phyloP scores from a whole-genome alignment of 164 flowering plant species.

The Kingdonia uniflora region DNA sequence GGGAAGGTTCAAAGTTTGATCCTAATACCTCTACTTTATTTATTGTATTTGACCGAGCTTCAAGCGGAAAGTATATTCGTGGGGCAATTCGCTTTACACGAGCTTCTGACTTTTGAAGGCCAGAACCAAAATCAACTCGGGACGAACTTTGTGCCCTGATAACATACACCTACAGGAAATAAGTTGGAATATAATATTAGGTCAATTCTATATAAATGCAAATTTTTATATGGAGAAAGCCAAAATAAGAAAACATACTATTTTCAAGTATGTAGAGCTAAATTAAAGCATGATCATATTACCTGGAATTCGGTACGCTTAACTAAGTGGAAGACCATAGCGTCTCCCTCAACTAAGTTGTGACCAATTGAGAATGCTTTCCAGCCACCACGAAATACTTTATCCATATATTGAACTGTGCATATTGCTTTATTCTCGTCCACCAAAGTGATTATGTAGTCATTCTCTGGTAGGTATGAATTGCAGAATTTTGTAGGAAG shows the following conservation, averaged over 20 bases:
- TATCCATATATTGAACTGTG: too few species aligned
- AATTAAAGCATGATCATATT: background rate
- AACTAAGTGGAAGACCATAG: conserved; percentile 18
- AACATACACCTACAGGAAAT: background rate
- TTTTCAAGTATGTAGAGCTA: background rate
- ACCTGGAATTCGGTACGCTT: conserved; percentile 19
- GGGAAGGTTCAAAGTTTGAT: too few species aligned
- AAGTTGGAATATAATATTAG: background rate
- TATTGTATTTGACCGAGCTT: too few species aligned
- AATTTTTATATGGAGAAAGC: background rate
- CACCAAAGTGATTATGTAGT: too few species aligned
- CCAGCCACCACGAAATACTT: conserved; percentile 15
- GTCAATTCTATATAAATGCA: background rate
- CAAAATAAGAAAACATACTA: background rate
- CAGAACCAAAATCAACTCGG: too few species aligned
- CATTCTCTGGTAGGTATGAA: too few species aligned
- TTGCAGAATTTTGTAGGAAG: too few species aligned
- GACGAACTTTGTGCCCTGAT: background rate
- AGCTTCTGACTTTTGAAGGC: too few species aligned
- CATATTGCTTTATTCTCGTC: too few species aligned
- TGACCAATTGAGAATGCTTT: conserved; percentile 20
- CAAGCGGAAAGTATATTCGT: too few species aligned
- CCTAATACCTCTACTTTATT: too few species aligned
- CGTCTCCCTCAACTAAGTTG: conserved; percentile 19
- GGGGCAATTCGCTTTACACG: too few species aligned